Conservation (phyloP, 108 stramenopile genomes). For the Bacterosira constricta region DNA sequence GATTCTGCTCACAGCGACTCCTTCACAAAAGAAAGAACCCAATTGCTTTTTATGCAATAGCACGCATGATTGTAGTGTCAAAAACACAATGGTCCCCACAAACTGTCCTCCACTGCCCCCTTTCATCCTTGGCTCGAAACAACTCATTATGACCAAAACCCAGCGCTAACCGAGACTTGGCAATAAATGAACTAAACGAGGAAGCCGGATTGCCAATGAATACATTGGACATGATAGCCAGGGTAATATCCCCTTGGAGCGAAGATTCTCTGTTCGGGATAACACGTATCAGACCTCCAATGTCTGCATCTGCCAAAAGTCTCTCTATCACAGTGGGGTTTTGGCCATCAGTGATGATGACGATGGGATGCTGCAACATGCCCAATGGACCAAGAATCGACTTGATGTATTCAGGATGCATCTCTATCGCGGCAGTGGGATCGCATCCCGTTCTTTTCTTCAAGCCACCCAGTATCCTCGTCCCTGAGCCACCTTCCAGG, state of each 20-base stretch:
- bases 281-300: constrained; percentile 14
- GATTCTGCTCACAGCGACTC: too few relatives aligned
- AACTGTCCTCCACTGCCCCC: constrained; percentile 30
- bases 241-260: constrained; percentile 40
- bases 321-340: constrained; percentile 14
- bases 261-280: constrained; percentile 18
- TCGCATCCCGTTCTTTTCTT: constrained; percentile 11
- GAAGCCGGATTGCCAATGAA: constrained; percentile 52
- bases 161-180: constrained; percentile 31
- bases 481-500: constrained; percentile 10
- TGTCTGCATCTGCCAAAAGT: constrained; percentile 31
- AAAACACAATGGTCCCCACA: constrained; percentile 25
- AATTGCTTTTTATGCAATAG: too few relatives aligned
- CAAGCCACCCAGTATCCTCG: not conserved
- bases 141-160: constrained; percentile 37
- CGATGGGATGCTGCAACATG: constrained; percentile 36
- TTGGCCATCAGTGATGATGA: constrained; percentile 48
- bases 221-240: constrained; percentile 26
- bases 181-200: constrained; percentile 30
- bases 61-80: too few relatives aligned
- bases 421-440: constrained; percentile 29
- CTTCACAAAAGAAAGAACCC: too few relatives aligned
- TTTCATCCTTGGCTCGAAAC: constrained; percentile 20
- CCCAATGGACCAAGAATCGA: constrained; percentile 32
- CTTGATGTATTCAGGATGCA: constrained; percentile 48